phyloP scores from a whole-genome alignment of 306 rosid species.

The Citrullus mucosospermus region DNA sequence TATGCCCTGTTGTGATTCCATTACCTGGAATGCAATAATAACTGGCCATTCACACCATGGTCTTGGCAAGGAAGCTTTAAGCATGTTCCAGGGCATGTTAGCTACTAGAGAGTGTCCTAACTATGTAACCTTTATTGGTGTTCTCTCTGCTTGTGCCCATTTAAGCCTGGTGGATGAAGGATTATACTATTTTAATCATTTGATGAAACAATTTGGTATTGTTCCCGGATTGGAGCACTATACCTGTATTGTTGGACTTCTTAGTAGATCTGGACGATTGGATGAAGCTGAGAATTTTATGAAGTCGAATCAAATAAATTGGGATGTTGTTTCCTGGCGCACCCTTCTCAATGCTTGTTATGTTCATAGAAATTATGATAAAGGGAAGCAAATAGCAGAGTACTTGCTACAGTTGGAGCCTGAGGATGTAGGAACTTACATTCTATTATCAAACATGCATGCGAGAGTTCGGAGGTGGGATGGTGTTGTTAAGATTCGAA shows the following conservation, averaged over 20 bases:
- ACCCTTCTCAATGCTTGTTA: constrained; percentile 16
- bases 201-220: constrained; percentile 8
- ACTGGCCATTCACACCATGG: constrained; percentile 11
- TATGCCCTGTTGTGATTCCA: background rate
- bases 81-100: constrained; percentile 6
- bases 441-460: constrained; percentile 11
- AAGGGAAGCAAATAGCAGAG: constrained; percentile 9
- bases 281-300: constrained; percentile 15
- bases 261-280: constrained; percentile 5
- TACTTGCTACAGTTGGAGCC: constrained; percentile 7
- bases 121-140: constrained; percentile 12
- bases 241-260: constrained; percentile 12
- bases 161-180: constrained; percentile 7
- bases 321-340: constrained; percentile 17
- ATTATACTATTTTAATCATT: constrained; percentile 8
- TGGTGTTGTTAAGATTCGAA: constrained; percentile 7
- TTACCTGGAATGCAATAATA: constrained; percentile 15
- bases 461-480: constrained; percentile 14
- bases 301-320: constrained; percentile 6
- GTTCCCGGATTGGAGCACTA: constrained; percentile 14
- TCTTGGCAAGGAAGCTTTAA: constrained; percentile 11
- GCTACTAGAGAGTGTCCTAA: background rate
- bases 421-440: constrained; percentile 11
- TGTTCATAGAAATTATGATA: constrained; percentile 3
- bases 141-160: constrained; percentile 13